Conservation (phyloP, 768 basidiomycete genomes). For the Baorangia bicolor region DNA sequence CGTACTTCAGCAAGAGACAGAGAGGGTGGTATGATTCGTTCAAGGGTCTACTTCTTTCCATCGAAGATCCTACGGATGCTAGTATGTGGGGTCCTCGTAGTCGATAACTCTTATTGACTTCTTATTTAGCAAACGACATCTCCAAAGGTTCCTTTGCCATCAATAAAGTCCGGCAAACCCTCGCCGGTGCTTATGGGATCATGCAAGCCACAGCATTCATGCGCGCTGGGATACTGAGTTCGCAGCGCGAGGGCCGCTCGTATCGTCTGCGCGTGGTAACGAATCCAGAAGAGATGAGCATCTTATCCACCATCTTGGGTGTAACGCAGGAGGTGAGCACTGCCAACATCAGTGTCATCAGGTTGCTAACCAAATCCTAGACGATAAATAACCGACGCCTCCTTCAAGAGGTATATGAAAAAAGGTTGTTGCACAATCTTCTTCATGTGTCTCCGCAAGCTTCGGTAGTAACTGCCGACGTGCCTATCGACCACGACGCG, state of each 20-base stretch:
- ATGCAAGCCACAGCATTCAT: slow-evolving; percentile 73
- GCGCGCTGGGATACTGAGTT: slow-evolving; percentile 59
- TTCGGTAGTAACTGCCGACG: slow-evolving; percentile 20
- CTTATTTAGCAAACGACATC: slow-evolving; percentile 80
- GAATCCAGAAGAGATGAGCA: slow-evolving; percentile 67
- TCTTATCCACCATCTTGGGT: slow-evolving; percentile 76
- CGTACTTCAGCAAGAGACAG: slow-evolving; percentile 79
- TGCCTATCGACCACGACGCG: slow-evolving; percentile 12
- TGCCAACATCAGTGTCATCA: background rate
- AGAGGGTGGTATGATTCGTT: slow-evolving; percentile 77
- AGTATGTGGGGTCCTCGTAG: slow-evolving; percentile 49
- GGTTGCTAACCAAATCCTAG: slow-evolving; percentile 34
- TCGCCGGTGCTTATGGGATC: slow-evolving; percentile 79
- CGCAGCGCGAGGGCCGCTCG: slow-evolving; percentile 52
- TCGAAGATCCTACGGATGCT: slow-evolving; percentile 92
- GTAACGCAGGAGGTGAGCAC: slow-evolving; percentile 75
- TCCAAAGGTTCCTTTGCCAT: slow-evolving; percentile 87
- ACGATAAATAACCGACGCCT: slow-evolving; percentile 72
- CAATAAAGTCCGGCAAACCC: slow-evolving; percentile 72
- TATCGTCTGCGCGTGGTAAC: slow-evolving; percentile 43
- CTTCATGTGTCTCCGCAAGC: slow-evolving; percentile 41
- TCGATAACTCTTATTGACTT: background rate
- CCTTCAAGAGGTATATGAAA: slow-evolving; percentile 67
- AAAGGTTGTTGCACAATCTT: slow-evolving; percentile 55
- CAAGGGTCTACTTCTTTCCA: slow-evolving; percentile 61